Conservation (phyloP, 345 rosid species). For the Barbarea vulgaris region DNA sequence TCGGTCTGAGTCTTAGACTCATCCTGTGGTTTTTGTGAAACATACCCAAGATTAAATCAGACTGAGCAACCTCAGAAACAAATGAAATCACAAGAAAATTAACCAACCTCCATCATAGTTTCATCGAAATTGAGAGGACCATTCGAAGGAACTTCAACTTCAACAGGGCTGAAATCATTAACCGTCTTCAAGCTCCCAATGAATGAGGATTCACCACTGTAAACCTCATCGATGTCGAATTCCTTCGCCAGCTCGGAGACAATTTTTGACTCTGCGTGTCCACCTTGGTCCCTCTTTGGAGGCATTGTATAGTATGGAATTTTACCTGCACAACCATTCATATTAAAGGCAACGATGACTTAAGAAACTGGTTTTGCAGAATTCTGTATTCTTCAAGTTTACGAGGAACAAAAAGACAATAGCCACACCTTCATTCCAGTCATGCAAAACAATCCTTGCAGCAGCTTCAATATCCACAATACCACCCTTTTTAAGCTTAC, state of each 20-base stretch:
- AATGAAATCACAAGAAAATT: not conserved
- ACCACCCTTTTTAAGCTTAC: slow-evolving; percentile 97
- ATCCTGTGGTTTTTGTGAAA: slow-evolving; percentile 25
- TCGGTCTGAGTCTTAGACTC: slow-evolving; percentile 15
- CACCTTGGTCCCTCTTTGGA: slow-evolving; percentile 66
- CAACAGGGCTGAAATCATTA: slow-evolving; percentile 65
- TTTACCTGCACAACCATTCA: slow-evolving; percentile 63
- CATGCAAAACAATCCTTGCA: slow-evolving; percentile 85
- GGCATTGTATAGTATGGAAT: slow-evolving; percentile 92
- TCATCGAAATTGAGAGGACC: slow-evolving; percentile 69
- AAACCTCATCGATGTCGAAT: slow-evolving; percentile 81
- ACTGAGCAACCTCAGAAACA: not conserved
- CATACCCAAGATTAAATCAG: not conserved
- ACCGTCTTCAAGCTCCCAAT: slow-evolving; percentile 87
- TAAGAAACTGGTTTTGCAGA: not conserved
- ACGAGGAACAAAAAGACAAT: not conserved
- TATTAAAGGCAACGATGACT: not conserved
- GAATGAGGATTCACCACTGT: slow-evolving; percentile 75
- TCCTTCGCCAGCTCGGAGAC: slow-evolving; percentile 77
- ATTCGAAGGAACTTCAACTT: slow-evolving; percentile 76
- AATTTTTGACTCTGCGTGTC: slow-evolving; percentile 68
- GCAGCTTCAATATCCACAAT: slow-evolving; percentile 83
- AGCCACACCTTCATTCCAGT: slow-evolving; percentile 82
- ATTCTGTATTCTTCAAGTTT: not conserved
- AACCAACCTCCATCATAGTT: slow-evolving; percentile 74